Base-by-base conservation (phyloP, 371 early-diverging fungal genomes). In the Lichtheimia ramosa region DNA sequence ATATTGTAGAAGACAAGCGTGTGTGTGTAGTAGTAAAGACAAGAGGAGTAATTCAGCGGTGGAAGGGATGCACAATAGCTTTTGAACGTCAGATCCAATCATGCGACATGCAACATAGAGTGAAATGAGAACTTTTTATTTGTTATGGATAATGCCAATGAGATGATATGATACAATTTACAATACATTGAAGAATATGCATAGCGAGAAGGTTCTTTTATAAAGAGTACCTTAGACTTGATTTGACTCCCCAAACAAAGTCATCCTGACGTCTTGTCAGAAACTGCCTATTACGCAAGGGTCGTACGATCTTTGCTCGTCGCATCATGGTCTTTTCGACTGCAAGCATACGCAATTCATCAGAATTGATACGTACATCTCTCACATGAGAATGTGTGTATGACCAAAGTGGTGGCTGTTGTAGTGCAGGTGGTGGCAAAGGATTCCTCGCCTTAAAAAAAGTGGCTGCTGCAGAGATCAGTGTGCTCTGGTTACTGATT, bases 241-340 rank as follows among this genome's bases (percentile, higher is more conserved):
- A 34, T 34, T 34, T 10, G 10, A 34, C 34, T 18, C 62, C 62
- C 62, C 62, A 61, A 27, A 61, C 56, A 50, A 61, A 61, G 28
- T 54, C 51, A 61, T 61, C 62, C 21, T 55, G 18, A 8, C 62
- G 55, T 24, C 41, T 49, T 23, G 27, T 15, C 5, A 7, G 50
- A 49, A 49, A 51, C 1, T n/a, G 55, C 8, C 62, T 50, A 34
- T 51, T 61, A 18, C 48, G 41, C 21, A 61, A 46, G 10, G 55
- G 56, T 15, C 62, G 55, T 48, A 39, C 50, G 12, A 61, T 43
- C 25, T 61, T 61, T 10, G 49, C 39, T 23, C 50, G 14, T 24
- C 51, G 55, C 3, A 61, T 61, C 62, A 61, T 61, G 15, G 27
- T 50, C 0, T 24, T 14, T 25, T 61, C 62, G n/a, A 42, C 50